These are phyloP conservation scores for Solanum pimpinellifolium DNA, from an alignment of 257 asterid species.

Conservation along the genomic window DNA sequence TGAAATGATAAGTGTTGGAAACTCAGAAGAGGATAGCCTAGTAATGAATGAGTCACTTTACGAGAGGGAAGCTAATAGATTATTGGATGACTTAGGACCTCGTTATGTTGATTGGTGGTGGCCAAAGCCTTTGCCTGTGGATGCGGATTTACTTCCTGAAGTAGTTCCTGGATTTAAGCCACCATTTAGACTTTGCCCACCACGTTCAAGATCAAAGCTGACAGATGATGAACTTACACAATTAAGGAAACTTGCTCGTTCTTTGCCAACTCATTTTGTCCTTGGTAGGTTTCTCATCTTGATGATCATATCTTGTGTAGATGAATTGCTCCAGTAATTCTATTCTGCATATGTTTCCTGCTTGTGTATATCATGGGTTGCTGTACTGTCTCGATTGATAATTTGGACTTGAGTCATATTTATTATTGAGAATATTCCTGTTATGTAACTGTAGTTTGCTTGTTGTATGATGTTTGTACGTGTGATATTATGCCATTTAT, in stretches of 20 bases:
- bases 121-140: constrained; percentile 87
- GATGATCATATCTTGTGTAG: background rate
- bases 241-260: constrained; percentile 68
- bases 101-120: constrained; percentile 96
- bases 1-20: constrained; percentile 15
- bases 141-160: constrained; percentile 85
- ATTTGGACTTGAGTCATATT: background rate
- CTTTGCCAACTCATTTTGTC: constrained; percentile 85
- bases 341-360: background rate
- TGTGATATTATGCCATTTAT: background rate
- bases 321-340: background rate
- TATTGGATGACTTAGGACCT: constrained; percentile 85
- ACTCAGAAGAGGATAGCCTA: constrained; percentile 20
- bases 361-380: background rate
- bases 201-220: constrained; percentile 56
- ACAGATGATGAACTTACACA: constrained; percentile 70
- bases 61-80: constrained; percentile 75
- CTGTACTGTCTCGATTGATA: background rate
- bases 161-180: constrained; percentile 57
- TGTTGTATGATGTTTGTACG: background rate
- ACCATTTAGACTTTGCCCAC: constrained; percentile 72
- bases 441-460: background rate
- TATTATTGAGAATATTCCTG: background rate
- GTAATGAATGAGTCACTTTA: constrained; percentile 36
- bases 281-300: constrained; percentile 39